Evolutionary conservation across 2,329 filamentous ascomycete genomes (phyloP).

Genomic region (Talaromyces sp.): DNA sequence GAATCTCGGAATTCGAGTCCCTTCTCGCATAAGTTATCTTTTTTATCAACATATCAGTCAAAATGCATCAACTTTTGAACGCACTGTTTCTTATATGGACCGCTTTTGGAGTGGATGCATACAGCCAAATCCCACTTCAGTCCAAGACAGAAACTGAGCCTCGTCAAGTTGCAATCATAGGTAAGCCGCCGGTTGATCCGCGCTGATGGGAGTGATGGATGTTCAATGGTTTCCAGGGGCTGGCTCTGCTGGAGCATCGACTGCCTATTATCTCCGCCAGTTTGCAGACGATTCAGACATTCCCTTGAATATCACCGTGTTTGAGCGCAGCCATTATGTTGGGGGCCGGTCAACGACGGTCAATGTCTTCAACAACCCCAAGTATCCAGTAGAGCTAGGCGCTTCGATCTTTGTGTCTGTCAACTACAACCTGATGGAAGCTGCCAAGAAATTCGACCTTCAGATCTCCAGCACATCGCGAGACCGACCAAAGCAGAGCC

Average conservation of each 20-base stretch:
- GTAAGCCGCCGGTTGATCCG: conserved; percentile 14
- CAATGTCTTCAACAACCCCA: conserved; percentile 63
- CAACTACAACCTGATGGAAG: conserved; percentile 76
- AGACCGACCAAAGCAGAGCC: conserved; percentile 40
- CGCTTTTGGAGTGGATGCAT: conserved; percentile 16
- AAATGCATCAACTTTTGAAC: background rate
- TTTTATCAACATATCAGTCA: background rate
- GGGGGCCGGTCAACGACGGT: conserved; percentile 87
- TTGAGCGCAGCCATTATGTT: conserved; percentile 70
- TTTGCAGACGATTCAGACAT: conserved; percentile 60
- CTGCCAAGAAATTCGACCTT: conserved; percentile 67
- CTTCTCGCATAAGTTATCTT: background rate
- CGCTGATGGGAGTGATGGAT: background rate
- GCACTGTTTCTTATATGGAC: background rate
- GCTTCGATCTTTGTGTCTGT: conserved; percentile 85
- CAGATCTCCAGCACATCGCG: conserved; percentile 45
- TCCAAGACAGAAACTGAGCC: conserved; percentile 13
- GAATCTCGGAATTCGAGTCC: background rate
- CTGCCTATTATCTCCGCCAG: conserved; percentile 74
- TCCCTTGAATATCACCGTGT: conserved; percentile 74
- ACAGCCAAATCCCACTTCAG: conserved; percentile 20
- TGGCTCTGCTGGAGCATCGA: conserved; percentile 79
- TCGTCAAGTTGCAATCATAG: conserved; percentile 31
- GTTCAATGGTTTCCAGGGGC: conserved; percentile 56
- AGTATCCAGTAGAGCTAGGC: conserved; percentile 73